phyloP scores from a whole-genome alignment of 2,329 filamentous ascomycete genomes.

The Teratosphaeriaceae sp. region DNA sequence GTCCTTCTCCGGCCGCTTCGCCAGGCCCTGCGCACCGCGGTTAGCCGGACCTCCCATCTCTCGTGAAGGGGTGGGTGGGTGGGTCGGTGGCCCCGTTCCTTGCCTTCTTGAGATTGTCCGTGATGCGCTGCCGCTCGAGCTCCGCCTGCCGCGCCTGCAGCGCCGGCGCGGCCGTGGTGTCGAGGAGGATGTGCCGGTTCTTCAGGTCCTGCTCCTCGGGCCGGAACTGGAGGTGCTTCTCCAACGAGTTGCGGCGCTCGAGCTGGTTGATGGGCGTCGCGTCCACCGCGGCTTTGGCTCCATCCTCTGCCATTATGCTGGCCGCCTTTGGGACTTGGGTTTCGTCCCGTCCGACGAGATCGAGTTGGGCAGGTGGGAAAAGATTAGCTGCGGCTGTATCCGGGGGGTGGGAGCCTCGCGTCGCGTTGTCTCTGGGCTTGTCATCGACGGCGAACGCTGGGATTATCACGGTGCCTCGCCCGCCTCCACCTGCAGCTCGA shows the following conservation, averaged over 20 bases:
- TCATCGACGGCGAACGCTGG: too few relatives aligned
- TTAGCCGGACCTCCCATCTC: neutral
- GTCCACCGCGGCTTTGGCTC: slow-evolving; percentile 1
- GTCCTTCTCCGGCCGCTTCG: slow-evolving; percentile 60
- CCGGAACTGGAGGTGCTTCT: slow-evolving; percentile 27
- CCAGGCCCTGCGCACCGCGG: slow-evolving; percentile 48
- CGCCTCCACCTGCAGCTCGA: neutral
- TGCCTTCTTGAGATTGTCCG: slow-evolving; percentile 56
- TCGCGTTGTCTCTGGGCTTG: too few relatives aligned
- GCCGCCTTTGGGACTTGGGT: neutral
- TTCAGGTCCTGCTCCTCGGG: slow-evolving; percentile 56
- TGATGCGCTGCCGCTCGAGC: slow-evolving; percentile 57
- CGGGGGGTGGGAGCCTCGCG: too few relatives aligned
- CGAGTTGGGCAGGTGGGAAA: too few relatives aligned
- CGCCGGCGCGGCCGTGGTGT: slow-evolving; percentile 61
- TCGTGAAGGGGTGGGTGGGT: too few relatives aligned
- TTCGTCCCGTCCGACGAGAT: neutral
- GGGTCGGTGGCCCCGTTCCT: too few relatives aligned
- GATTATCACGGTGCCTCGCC: too few relatives aligned
- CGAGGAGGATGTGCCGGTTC: slow-evolving; percentile 59
- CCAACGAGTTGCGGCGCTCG: slow-evolving; percentile 20
- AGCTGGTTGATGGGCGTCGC: slow-evolving; percentile 12
- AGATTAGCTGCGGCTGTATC: too few relatives aligned
- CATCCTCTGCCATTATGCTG: slow-evolving; percentile 6
- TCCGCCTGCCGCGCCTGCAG: slow-evolving; percentile 57